These are phyloP conservation scores for Cucurbita pepo DNA, from an alignment of 306 rosid genomes.

Conservation along the genomic window DNA sequence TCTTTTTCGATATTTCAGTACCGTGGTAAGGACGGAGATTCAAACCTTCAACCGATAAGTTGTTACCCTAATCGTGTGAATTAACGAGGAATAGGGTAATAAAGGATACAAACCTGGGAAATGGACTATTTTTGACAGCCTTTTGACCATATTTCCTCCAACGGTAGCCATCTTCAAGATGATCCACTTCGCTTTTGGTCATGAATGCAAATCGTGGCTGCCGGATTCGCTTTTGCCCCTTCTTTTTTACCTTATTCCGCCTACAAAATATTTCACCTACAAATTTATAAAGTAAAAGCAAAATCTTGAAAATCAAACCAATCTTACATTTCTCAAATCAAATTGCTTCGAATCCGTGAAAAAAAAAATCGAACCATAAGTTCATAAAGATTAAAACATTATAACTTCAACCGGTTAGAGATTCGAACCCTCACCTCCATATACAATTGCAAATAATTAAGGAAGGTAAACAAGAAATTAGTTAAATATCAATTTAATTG, in stretches of 20 bases:
- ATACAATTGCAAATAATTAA: too few species aligned
- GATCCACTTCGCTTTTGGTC: slow-evolving; percentile 93
- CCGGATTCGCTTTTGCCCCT: slow-evolving; percentile 78
- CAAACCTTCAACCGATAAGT: not conserved
- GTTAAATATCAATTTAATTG: not conserved
- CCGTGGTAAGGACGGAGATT: not conserved
- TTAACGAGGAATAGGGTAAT: not conserved
- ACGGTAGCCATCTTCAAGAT: slow-evolving; percentile 94
- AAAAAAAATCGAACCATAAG: too few species aligned
- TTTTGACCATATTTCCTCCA: slow-evolving; percentile 99
- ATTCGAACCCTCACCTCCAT: too few species aligned
- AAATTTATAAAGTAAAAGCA: slow-evolving; percentile 18
- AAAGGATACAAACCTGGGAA: slow-evolving; percentile 48
- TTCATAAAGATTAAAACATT: too few species aligned
- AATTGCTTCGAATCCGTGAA: too few species aligned
- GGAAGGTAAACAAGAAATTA: not conserved
- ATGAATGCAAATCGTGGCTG: slow-evolving; percentile 84
- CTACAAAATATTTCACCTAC: slow-evolving; percentile 38
- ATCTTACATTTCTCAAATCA: not conserved
- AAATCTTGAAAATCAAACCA: slow-evolving; percentile 11
- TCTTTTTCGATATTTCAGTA: not conserved
- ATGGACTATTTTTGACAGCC: slow-evolving; percentile 92
- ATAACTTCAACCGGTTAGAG: too few species aligned
- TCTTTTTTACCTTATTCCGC: slow-evolving; percentile 47
- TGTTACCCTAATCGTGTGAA: not conserved